A percentile compares a stretch with the other conserved stretches of the same genome.
Evolutionary conservation across 768 basidiomycete genomes (phyloP).

Genomic region (Leccinellum rugosiceps): DNA sequence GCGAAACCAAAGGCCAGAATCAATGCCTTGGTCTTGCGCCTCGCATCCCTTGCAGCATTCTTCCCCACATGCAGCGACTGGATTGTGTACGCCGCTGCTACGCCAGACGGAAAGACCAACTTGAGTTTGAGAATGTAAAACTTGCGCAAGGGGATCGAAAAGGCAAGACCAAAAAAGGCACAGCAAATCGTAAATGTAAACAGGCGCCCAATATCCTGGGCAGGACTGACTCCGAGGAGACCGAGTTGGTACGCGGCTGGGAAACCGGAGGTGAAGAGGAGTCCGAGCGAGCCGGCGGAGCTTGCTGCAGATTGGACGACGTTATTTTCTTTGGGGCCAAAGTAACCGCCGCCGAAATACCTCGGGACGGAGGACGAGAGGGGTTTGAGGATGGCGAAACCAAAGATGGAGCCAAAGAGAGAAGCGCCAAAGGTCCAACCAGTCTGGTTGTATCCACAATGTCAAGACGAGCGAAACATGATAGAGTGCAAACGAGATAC

Average conservation of each 20-base stretch:
- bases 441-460: slow-evolving; percentile 31
- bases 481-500: slow-evolving; percentile 3
- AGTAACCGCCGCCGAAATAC: slow-evolving; percentile 48
- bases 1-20: slow-evolving; percentile 43
- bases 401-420: slow-evolving; percentile 43
- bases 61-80: slow-evolving; percentile 54
- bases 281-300: slow-evolving; percentile 56
- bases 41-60: slow-evolving; percentile 47
- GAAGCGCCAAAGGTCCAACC: slow-evolving; percentile 66
- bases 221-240: slow-evolving; percentile 43
- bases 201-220: slow-evolving; percentile 52
- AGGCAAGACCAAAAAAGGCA: slow-evolving; percentile 63
- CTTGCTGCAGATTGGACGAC: slow-evolving; percentile 17
- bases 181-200: slow-evolving; percentile 53
- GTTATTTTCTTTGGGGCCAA: slow-evolving; percentile 61
- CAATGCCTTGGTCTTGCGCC: slow-evolving; percentile 53
- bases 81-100: slow-evolving; percentile 65
- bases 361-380: slow-evolving; percentile 46
- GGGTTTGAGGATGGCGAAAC: slow-evolving; percentile 56
- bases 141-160: slow-evolving; percentile 59
- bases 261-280: slow-evolving; percentile 56
- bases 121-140: slow-evolving; percentile 64
- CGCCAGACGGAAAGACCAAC: slow-evolving; percentile 60
- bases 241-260: slow-evolving; percentile 59
- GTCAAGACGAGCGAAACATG: not conserved